Evolutionary conservation across 331 rosid species (phyloP), one percentile per base, ranked within the genome.

Genomic region (Rhamnella rubrinervis): DNA sequence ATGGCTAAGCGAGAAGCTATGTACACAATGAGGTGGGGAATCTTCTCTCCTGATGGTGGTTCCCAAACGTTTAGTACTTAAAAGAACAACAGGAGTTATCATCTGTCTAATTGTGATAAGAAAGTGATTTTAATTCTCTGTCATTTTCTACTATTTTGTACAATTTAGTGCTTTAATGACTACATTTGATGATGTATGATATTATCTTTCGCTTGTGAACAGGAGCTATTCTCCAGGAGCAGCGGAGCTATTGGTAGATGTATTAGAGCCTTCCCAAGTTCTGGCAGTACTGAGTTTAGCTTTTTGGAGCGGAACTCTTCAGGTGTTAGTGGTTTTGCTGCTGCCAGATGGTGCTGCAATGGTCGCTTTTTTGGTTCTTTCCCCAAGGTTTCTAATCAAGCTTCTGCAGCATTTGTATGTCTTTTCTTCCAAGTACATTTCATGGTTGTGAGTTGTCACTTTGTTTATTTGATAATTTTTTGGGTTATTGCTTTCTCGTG

Each of bases 361-460:
- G 55, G 68, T 9, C 63, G 6, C n/a, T 26, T 74, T 17, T 57
- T 70, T 59, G 65, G 74, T 44, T 72, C 76, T 55, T 49, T 76
- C 74, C 67, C 77, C 73, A 74, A 67, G 69, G 62, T 57, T 46
- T 18, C 65, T 44, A 56, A 25, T 73, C 75, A 51, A 59, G 59
- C 74, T 51, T 62, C 70, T 28, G 55, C 63, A 44, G 64, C 61
- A 56, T 70, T 44, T 12, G 77, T 84, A 71, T 71, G 81, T 71
- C 65, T 65, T 66, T 38, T 11, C 38, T 17, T 61, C 13, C 38
- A 59, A 38, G 67, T 47, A 11, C 15, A 6, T 55, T 1, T 19
- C 44, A 10, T 35, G 20, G 38, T 61, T 44, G 6, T 50, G 67
- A 39, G 25, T 39, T 55, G 49, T 10, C 46, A 11, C 8, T 61